Evolutionary conservation across 148 eudicot genomes (phyloP).

Genomic region (Chenopodium formosanum): DNA sequence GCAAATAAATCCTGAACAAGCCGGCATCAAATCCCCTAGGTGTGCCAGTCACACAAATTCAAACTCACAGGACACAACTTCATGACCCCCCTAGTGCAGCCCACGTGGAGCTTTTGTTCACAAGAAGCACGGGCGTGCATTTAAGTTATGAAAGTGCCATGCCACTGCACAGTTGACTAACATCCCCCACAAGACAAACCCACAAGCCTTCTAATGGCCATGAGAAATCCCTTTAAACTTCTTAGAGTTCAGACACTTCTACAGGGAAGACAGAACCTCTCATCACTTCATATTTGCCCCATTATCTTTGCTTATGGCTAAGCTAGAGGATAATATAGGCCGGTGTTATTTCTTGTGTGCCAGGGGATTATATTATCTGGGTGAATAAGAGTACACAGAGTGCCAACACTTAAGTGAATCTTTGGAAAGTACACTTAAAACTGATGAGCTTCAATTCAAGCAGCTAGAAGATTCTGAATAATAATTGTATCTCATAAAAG

Average conservation of each 20-base stretch:
- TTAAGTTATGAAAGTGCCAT: neutral
- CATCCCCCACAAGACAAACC: neutral
- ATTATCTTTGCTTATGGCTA: neutral
- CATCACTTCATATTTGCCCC: neutral
- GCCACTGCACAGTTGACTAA: neutral
- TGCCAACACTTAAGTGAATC: neutral
- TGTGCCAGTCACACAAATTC: neutral
- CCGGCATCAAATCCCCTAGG: no score
- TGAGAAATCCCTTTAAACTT: neutral
- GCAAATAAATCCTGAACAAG: no score
- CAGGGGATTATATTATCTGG: neutral
- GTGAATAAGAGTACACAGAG: no score
- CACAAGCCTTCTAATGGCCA: neutral
- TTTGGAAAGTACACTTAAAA: neutral
- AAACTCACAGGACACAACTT: neutral
- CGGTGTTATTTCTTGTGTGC: neutral
- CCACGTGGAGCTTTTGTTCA: neutral
- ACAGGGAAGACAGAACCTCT: neutral
- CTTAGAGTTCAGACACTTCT: neutral
- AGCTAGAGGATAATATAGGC: neutral
- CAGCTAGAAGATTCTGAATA: neutral
- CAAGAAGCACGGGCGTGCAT: neutral
- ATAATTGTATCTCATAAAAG: neutral
- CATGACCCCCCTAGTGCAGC: no score
- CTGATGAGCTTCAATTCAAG: neutral